Evolutionary conservation across 352 stramenopile genomes (phyloP), one percentile per base, ranked within the genome.

Genomic region (Peronospora farinosa): DNA sequence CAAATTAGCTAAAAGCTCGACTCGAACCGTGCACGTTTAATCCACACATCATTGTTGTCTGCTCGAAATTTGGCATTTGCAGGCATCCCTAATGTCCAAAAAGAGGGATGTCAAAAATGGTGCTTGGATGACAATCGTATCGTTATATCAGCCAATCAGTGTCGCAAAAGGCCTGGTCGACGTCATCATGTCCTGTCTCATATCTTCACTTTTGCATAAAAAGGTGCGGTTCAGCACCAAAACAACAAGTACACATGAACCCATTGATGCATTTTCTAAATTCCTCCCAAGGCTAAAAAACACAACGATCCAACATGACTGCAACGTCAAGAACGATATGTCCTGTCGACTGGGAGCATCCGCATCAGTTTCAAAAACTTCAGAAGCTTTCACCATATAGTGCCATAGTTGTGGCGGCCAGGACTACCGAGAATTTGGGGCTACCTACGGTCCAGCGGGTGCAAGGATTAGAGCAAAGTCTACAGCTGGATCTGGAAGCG

Each of bases 311-410:
- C 12, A 32, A 7, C 6, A 63, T 67, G 47, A 60, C 39, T n/a
- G 53, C 37, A 25, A 45, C 9, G 37, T 50, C 31, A 5, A 50
- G 28, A 11, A 25, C 37, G 7, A 59, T 13, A 16, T 58, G 41
- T 23, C 27, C 54, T 37, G 37, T 43, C 27, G 49, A 60, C 54
- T 55, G 64, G 40, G 38, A 63, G 17, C 38, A 27, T 7, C 25
- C 38, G 9, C 53, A 46, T 11, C 53, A 60, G 40, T 23, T 59
- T 3, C 47, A 58, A 23, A 55, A 63, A 36, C 60, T 72, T 27
- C 54, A 64, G 23, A 65, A 69, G 46, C 64, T 72, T 36, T 58
- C 45, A 28, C 64, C 64, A 10, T 49, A 72, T 32, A 51, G 60
- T 39, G 51, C 60, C 28, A 57, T 61, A 16, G 48, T 72, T 31